Evolutionary conservation across 1,284 basidiomycete genomes (phyloP).

Genomic region (Trametes pubescens): DNA sequence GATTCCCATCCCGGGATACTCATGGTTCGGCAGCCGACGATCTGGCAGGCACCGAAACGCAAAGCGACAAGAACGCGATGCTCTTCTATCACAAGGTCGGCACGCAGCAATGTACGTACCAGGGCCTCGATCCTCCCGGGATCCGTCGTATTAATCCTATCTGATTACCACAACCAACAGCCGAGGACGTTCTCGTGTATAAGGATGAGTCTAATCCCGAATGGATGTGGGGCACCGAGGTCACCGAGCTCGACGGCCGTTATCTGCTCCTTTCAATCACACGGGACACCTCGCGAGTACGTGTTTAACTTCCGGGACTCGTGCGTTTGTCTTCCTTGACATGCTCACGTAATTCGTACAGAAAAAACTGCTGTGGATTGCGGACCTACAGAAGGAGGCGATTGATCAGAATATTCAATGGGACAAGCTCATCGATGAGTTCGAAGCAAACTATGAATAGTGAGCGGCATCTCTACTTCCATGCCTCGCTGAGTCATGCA

Average conservation of each 20-base stretch:
- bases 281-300: slow-evolving; percentile 72
- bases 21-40: slow-evolving; percentile 60
- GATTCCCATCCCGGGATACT: slow-evolving; percentile 62
- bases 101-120: slow-evolving; percentile 67
- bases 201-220: slow-evolving; percentile 70
- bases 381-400: slow-evolving; percentile 64
- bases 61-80: slow-evolving; percentile 73
- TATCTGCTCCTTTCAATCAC: slow-evolving; percentile 66
- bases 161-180: slow-evolving; percentile 45
- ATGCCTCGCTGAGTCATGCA: slow-evolving; percentile 7
- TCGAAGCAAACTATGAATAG: slow-evolving; percentile 69
- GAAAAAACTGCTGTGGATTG: slow-evolving; percentile 81
- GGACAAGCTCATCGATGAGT: slow-evolving; percentile 73
- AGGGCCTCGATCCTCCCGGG: not conserved
- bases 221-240: slow-evolving; percentile 67
- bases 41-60: slow-evolving; percentile 69
- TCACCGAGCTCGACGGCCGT: slow-evolving; percentile 68
- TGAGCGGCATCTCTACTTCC: slow-evolving; percentile 46
- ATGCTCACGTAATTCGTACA: slow-evolving; percentile 39
- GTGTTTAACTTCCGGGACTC: slow-evolving; percentile 24
- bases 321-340: slow-evolving; percentile 5
- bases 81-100: slow-evolving; percentile 79
- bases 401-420: slow-evolving; percentile 73
- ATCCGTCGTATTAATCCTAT: slow-evolving; percentile 6
- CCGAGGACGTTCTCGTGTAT: slow-evolving; percentile 73